A percentile compares a stretch with the other conserved stretches of the same genome.
Conservation (phyloP, 2,329 filamentous ascomycete genomes). For the Torrubiella hemipterigena region DNA sequence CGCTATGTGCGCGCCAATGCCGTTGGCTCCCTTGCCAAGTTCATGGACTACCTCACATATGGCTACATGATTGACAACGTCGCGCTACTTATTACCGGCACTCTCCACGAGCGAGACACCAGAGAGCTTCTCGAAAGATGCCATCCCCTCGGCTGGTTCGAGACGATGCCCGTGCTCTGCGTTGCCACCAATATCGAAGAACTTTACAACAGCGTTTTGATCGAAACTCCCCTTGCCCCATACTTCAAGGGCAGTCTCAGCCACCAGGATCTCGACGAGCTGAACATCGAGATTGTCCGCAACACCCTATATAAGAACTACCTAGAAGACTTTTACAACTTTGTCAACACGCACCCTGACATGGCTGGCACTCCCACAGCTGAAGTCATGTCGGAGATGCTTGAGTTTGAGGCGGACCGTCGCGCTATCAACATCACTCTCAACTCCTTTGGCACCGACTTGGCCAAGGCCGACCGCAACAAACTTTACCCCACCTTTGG, state of each 20-base stretch:
- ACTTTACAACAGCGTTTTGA: conserved; percentile 93
- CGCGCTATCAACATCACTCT: conserved; percentile 98
- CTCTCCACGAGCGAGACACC: conserved; percentile 92
- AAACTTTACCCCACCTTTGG: conserved; percentile 94
- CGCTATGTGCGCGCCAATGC: conserved; percentile 92
- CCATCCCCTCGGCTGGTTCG: conserved; percentile 96
- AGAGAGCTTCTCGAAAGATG: conserved; percentile 90
- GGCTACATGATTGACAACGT: conserved; percentile 99
- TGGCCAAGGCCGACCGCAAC: conserved; percentile 84
- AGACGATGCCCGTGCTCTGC: conserved; percentile 96
- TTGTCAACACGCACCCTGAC: conserved; percentile 81
- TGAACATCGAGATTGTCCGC: conserved; percentile 98
- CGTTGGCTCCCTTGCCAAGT: conserved; percentile 79
- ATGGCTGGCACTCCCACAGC: conserved; percentile 80
- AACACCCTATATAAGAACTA: conserved; percentile 99
- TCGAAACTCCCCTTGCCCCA: conserved; percentile 88
- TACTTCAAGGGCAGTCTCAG: conserved; percentile 97
- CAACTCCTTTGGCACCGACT: conserved; percentile 95
- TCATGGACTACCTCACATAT: conserved; percentile 97
- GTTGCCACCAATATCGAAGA: conserved; percentile 98
- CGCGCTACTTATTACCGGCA: conserved; percentile 92
- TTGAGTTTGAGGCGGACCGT: conserved; percentile 94
- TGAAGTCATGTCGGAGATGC: conserved; percentile 89
- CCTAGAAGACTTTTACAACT: conserved; percentile 91
- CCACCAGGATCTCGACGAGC: conserved; percentile 92